These are phyloP conservation scores for Chlamydomonas reinhardtii DNA, from an alignment of 163 green algal species.

Conservation along the genomic window DNA sequence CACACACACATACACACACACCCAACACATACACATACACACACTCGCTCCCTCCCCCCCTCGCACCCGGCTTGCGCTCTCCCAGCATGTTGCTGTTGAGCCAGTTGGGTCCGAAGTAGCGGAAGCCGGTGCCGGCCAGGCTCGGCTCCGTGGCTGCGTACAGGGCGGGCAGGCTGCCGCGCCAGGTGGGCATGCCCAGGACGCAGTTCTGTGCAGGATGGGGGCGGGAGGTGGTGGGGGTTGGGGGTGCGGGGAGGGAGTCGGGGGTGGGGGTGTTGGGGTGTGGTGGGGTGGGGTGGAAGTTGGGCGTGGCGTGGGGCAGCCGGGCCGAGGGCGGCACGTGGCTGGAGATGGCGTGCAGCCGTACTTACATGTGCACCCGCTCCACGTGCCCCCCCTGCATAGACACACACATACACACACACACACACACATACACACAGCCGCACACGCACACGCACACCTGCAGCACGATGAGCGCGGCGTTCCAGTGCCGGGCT, in stretches of 20 bases:
- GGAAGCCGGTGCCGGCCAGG: conserved; percentile 9
- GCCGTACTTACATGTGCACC: no score
- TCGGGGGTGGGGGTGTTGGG: no score
- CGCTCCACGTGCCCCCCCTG: no score
- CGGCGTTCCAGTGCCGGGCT: conserved; percentile 8
- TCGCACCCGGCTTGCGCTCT: background rate
- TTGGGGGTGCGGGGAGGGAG: background rate
- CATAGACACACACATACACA: no score
- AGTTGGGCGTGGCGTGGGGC: no score
- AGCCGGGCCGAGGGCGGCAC: no score
- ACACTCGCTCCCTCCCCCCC: background rate
- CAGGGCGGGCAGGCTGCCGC: conserved; percentile 26
- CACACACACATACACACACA: no score
- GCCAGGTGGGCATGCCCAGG: conserved; percentile 44
- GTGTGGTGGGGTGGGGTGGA: no score
- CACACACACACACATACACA: no score
- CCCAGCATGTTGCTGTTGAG: conserved; percentile 30
- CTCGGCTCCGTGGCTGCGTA: conserved; percentile 8
- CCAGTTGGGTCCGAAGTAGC: conserved; percentile 25
- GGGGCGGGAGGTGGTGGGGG: background rate
- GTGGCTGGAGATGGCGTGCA: no score
- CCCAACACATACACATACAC: no score
- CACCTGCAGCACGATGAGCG: conserved; percentile 30
- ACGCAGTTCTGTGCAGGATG: background rate
- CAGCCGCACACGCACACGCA: no score